phyloP scores from a whole-genome alignment of 2,329 filamentous ascomycete species.

The Diaporthe longicolla region DNA sequence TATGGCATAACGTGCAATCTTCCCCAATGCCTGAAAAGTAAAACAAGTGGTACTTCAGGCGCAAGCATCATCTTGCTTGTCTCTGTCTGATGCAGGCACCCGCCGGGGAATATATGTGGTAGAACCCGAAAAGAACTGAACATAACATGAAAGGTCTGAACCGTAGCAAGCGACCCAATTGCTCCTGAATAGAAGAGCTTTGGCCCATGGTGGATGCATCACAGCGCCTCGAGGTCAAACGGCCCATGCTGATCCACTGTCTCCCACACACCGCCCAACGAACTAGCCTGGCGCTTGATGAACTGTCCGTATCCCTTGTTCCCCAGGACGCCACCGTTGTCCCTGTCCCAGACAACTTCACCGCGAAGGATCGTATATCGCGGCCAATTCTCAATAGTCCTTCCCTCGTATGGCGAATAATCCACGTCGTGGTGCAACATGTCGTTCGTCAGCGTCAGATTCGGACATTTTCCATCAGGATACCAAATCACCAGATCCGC shows the following conservation, averaged over 20 bases:
- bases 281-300: conserved; percentile 56
- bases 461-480: conserved; percentile 58
- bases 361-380: conserved; percentile 71
- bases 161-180: background rate
- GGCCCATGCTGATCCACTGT: conserved; percentile 41
- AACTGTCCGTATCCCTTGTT: conserved; percentile 64
- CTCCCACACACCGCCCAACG: conserved; percentile 45
- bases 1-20: background rate
- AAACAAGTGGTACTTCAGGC: background rate
- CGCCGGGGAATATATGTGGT: no score
- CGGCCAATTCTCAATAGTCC: conserved; percentile 69
- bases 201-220: conserved; percentile 10
- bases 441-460: conserved; percentile 62
- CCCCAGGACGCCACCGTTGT: conserved; percentile 64
- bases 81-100: background rate
- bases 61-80: conserved; percentile 12
- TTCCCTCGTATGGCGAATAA: conserved; percentile 73
- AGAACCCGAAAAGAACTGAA: background rate
- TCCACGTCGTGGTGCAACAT: conserved; percentile 73
- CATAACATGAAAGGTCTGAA: background rate
- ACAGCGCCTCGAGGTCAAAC: conserved; percentile 41
- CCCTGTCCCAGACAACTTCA: conserved; percentile 68
- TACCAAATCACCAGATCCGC: conserved; percentile 73
- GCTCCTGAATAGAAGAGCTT: background rate
- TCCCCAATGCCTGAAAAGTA: background rate